phyloP scores from a whole-genome alignment of 495 filamentous ascomycete genomes.

The Penicillium pulvis region DNA sequence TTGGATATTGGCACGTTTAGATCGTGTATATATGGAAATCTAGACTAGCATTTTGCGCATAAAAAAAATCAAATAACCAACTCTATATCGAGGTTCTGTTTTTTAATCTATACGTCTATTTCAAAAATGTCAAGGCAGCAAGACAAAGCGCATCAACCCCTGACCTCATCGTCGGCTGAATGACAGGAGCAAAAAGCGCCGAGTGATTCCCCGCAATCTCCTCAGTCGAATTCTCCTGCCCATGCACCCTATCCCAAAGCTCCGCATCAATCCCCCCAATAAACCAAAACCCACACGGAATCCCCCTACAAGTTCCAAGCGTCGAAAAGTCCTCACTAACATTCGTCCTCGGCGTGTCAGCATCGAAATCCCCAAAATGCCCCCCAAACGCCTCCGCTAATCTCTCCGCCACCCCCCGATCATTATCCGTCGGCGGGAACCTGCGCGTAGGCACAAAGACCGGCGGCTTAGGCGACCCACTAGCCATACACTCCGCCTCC shows the following conservation, averaged over 20 bases:
- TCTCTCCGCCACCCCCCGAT: constrained; percentile 27
- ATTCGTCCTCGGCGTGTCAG: constrained; percentile 35
- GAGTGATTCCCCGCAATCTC: constrained; percentile 59
- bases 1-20: background rate
- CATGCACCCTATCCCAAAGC: constrained; percentile 44
- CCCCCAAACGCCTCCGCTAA: constrained; percentile 37
- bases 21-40: background rate
- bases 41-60: background rate
- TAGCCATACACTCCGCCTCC: constrained; percentile 36
- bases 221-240: constrained; percentile 18
- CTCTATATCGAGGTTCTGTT: background rate
- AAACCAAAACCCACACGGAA: constrained; percentile 51
- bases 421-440: constrained; percentile 50
- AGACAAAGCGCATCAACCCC: constrained; percentile 60
- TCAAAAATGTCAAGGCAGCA: constrained; percentile 54
- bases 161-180: constrained; percentile 61
- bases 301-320: constrained; percentile 36
- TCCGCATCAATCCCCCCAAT: constrained; percentile 45
- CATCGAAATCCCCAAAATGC: constrained; percentile 48
- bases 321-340: constrained; percentile 51
- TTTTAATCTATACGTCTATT: constrained; percentile 3
- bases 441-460: constrained; percentile 44
- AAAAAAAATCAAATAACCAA: no score
- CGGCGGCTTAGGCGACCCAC: constrained; percentile 47
- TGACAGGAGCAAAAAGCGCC: constrained; percentile 60